phyloP scores from a whole-genome alignment of 305 asterid genomes.

The Rubia tinctorum region DNA sequence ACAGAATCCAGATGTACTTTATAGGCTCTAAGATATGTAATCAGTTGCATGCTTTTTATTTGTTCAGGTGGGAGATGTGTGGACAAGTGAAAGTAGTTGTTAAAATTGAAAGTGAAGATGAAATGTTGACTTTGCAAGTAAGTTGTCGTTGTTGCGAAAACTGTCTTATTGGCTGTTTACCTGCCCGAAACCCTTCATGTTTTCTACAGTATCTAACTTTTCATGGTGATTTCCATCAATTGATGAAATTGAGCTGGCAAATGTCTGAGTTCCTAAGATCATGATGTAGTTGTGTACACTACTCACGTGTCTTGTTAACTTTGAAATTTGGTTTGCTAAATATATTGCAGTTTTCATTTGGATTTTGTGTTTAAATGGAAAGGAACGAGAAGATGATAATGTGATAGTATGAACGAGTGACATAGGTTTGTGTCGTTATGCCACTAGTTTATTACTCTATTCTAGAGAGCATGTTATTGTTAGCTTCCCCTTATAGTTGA shows the following conservation, averaged over 20 bases:
- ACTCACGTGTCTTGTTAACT: neutral
- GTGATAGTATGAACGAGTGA: neutral
- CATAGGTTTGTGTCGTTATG: neutral
- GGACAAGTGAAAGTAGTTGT: slow-evolving; percentile 99
- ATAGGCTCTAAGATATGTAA: neutral
- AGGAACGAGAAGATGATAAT: neutral
- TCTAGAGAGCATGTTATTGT: neutral
- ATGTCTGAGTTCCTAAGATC: neutral
- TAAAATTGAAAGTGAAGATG: slow-evolving; percentile 87
- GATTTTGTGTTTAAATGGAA: neutral
- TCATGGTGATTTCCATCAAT: neutral
- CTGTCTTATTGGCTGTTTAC: neutral
- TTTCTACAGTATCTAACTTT: neutral
- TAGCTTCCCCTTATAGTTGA: neutral
- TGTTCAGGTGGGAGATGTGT: slow-evolving; percentile 98
- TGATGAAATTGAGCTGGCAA: slow-evolving; percentile 5
- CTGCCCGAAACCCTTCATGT: neutral
- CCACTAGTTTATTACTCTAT: neutral
- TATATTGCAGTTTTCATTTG: neutral
- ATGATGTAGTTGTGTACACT: neutral
- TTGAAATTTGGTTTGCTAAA: neutral
- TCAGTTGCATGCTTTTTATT: slow-evolving; percentile 13
- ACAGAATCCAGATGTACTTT: neutral
- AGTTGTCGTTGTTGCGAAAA: slow-evolving; percentile 16
- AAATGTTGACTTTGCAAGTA: slow-evolving; percentile 83